Evolutionary conservation across 495 filamentous ascomycete species (phyloP).

Genomic region (Aspergillus homomorphus): DNA sequence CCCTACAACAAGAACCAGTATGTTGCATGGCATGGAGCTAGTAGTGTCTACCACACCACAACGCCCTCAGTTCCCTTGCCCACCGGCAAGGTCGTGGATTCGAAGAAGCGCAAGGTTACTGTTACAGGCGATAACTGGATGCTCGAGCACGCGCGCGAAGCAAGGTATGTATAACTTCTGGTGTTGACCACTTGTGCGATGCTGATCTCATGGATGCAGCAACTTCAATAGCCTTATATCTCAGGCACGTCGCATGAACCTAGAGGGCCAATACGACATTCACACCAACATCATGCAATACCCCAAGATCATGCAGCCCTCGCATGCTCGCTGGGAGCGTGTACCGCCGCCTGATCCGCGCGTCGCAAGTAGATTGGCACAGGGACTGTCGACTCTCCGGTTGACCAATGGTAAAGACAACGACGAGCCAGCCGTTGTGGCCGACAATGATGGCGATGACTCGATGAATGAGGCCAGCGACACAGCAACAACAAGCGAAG

Average conservation of each 20-base stretch:
- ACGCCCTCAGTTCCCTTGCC: conserved; percentile 72
- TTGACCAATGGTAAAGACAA: conserved; percentile 34
- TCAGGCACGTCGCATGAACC: conserved; percentile 59
- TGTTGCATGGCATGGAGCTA: conserved; percentile 96
- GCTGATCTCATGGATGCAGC: conserved; percentile 46
- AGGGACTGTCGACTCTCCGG: conserved; percentile 37
- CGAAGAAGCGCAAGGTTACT: conserved; percentile 77
- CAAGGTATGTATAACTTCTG: conserved; percentile 58
- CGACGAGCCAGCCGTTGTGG: conserved; percentile 13
- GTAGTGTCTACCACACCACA: conserved; percentile 86
- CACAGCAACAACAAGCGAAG: conserved; percentile 9
- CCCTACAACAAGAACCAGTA: conserved; percentile 93
- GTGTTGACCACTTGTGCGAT: background rate
- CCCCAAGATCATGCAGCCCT: conserved; percentile 85
- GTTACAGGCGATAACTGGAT: conserved; percentile 99
- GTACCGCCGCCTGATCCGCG: conserved; percentile 40
- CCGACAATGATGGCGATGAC: conserved; percentile 14
- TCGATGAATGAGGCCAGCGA: conserved; percentile 10
- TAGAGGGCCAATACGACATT: conserved; percentile 81
- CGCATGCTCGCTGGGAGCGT: conserved; percentile 76
- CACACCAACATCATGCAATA: conserved; percentile 90
- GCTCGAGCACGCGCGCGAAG: conserved; percentile 85
- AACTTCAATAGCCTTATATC: conserved; percentile 74
- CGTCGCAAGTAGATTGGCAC: conserved; percentile 28
- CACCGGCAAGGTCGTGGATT: conserved; percentile 65